phyloP scores from a whole-genome alignment of 2,329 filamentous ascomycete genomes.

The Aspergillus cejpii region DNA sequence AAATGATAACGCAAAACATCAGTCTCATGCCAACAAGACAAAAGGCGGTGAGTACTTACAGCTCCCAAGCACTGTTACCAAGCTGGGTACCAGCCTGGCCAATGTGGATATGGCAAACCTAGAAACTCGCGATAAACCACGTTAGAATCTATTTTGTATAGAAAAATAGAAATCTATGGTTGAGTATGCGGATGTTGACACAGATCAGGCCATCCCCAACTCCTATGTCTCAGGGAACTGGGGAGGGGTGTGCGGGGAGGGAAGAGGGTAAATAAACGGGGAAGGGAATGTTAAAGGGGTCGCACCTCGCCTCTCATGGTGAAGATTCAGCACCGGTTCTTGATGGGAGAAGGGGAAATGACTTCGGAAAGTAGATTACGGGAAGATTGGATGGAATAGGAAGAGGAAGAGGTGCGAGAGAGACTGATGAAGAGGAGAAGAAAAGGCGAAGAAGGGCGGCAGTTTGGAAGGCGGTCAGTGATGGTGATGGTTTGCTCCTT shows the following conservation, averaged over 20 bases:
- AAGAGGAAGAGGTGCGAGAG: constrained; percentile 1
- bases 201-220: not conserved
- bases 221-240: not conserved
- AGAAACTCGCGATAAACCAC: constrained; percentile 2
- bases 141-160: constrained; percentile 7
- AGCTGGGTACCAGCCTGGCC: constrained; percentile 63
- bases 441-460: not conserved
- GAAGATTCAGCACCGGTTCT: constrained; percentile 3
- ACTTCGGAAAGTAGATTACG: not conserved
- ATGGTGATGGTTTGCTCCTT: constrained; percentile 7
- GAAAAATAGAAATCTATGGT: not conserved
- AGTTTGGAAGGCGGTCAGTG: constrained; percentile 4
- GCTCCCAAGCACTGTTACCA: constrained; percentile 62
- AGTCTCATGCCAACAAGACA: constrained; percentile 4
- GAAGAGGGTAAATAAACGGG: constrained; percentile 16
- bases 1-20: constrained; percentile 4
- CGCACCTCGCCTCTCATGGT: constrained; percentile 37
- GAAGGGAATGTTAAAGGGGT: constrained; percentile 2
- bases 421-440: constrained; percentile 3
- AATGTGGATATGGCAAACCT: constrained; percentile 63
- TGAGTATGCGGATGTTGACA: not conserved
- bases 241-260: constrained; percentile 13
- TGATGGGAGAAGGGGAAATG: not conserved
- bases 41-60: constrained; percentile 47
- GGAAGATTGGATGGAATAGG: not conserved